phyloP scores from a whole-genome alignment of 83 land plant genomes.

The Diphasiastrum complanatum region DNA sequence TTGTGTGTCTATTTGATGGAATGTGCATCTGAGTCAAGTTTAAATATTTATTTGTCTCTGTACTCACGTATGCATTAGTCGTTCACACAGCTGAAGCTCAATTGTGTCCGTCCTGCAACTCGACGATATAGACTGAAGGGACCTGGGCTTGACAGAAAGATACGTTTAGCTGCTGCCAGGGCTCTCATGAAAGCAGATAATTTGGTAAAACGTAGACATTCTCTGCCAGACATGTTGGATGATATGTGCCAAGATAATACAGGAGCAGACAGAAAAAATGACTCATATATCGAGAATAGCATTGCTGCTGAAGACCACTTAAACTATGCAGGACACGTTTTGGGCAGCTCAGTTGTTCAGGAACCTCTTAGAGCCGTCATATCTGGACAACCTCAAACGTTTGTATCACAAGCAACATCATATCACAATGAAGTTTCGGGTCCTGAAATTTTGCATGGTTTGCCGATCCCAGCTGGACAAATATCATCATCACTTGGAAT shows the following conservation, averaged over 20 bases:
- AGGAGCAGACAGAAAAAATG: conserved; percentile 20
- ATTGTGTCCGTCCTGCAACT: conserved; percentile 13
- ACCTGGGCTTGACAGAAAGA: conserved; percentile 31
- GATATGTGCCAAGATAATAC: conserved; percentile 29
- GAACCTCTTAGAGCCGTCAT: too few relatives aligned
- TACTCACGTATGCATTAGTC: not conserved
- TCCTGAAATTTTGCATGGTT: too few relatives aligned
- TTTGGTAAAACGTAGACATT: conserved; percentile 43
- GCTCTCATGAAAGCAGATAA: conserved; percentile 38
- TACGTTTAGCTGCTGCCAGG: conserved; percentile 44
- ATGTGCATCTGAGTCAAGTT: too few relatives aligned
- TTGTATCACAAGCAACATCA: too few relatives aligned
- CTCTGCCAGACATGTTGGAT: conserved; percentile 38
- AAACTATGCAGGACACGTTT: too few relatives aligned
- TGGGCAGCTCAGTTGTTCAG: too few relatives aligned
- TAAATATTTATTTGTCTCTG: too few relatives aligned
- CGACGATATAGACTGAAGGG: conserved; percentile 24
- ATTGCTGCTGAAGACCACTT: not conserved
- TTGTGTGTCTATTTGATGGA: too few relatives aligned
- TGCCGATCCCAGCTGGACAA: too few relatives aligned
- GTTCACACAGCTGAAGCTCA: conserved; percentile 23
- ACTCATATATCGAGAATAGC: not conserved
- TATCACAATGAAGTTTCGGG: too few relatives aligned
- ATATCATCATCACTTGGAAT: too few relatives aligned
- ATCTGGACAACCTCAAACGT: too few relatives aligned